Evolutionary conservation across 257 asterid genomes (phyloP).

Genomic region (Vinca minor): DNA sequence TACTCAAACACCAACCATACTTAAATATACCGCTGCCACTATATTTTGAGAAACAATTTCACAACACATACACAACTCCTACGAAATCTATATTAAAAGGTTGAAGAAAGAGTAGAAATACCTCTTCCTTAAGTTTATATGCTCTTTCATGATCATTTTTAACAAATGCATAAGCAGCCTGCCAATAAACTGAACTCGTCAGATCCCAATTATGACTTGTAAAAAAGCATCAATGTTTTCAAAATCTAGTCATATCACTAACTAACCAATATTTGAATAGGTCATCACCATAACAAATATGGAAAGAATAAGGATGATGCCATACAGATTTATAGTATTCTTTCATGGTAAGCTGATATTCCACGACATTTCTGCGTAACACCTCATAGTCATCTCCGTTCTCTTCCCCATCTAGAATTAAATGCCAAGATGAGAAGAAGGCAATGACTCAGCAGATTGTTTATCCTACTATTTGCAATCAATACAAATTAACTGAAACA

Average conservation of each 20-base stretch:
- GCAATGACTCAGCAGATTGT: neutral
- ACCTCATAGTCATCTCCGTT: conserved; percentile 44
- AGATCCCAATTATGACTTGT: conserved; percentile 6
- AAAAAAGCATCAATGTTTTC: neutral
- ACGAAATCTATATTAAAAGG: conserved; percentile 3
- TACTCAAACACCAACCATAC: conserved; percentile 2
- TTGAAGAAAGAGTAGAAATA: conserved; percentile 24
- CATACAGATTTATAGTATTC: conserved; percentile 68
- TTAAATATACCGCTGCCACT: neutral
- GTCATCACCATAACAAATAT: neutral
- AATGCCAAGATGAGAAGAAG: neutral
- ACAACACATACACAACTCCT: neutral
- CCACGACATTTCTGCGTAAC: conserved; percentile 45
- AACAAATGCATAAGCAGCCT: conserved; percentile 58
- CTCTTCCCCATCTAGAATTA: conserved; percentile 35
- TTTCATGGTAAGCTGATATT: conserved; percentile 57
- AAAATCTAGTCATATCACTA: neutral
- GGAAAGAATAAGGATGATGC: neutral
- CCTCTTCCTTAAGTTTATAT: conserved; percentile 43
- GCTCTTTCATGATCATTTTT: conserved; percentile 37
- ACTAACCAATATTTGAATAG: neutral
- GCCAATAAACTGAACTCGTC: conserved; percentile 16
- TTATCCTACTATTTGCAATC: neutral
- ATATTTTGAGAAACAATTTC: neutral
- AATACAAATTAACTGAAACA: neutral